phyloP scores from a whole-genome alignment of 495 filamentous ascomycete genomes.

The Xylaria castorea region DNA sequence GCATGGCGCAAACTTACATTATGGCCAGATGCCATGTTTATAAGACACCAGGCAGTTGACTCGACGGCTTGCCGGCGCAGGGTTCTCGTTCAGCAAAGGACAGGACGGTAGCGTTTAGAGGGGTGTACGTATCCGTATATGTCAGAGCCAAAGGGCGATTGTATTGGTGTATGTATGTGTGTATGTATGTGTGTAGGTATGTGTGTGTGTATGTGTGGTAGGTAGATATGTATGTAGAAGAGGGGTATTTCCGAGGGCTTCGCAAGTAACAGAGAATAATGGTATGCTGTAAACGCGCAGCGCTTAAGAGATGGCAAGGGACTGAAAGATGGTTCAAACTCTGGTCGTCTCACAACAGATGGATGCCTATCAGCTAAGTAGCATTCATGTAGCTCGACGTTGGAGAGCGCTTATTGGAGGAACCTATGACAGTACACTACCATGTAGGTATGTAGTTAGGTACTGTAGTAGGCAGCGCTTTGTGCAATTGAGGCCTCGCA shows the following conservation, averaged over 20 bases:
- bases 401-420: slow-evolving; percentile 18
- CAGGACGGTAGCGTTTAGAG: background rate
- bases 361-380: background rate
- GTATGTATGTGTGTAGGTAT: background rate
- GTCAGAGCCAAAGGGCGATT: background rate
- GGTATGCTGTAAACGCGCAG: slow-evolving; percentile 3
- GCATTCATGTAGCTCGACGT: background rate
- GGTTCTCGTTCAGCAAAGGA: background rate
- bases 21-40: slow-evolving; percentile 56
- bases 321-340: background rate
- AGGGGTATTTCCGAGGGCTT: background rate
- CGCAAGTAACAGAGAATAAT: background rate
- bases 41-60: background rate
- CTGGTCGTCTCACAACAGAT: background rate
- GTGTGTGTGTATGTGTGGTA: background rate
- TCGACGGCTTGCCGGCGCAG: background rate
- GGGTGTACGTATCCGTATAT: slow-evolving; percentile 6
- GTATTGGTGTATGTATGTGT: background rate
- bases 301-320: background rate
- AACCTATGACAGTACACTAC: background rate
- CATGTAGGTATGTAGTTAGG: no score
- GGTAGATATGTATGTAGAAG: background rate
- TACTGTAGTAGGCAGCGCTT: background rate
- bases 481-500: slow-evolving; percentile 7
- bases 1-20: slow-evolving; percentile 49